Base-by-base conservation (phyloP, 441 rosid genomes). In the Populus trichocarpa region DNA sequence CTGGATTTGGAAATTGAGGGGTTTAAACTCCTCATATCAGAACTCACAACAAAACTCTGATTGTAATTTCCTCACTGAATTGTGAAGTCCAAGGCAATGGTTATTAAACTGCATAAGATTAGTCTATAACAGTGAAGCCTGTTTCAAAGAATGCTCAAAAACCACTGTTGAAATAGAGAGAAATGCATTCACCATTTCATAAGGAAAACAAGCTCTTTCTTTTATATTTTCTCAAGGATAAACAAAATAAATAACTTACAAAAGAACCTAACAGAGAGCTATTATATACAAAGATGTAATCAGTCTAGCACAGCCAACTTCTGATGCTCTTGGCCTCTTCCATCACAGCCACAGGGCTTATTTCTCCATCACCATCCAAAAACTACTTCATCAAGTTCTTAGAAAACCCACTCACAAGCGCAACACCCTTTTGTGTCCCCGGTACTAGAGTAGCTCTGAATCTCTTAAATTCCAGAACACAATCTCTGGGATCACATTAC, bases 381-480 rank as follows among this genome's bases (percentile, higher is more conserved):
- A 90, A 90, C 70, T 88, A 2, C 81, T 84, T 90, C 64, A 87
- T 61, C 83, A 92, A 11, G 71, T 90, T 92, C 87, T 92, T 87
- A 0, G 91, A 90, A 78, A 83, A 89, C 9, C 93, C 94, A 75
- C 90, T 88, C 22, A 90, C 88, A 70, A 89, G 82, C 0, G 89
- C 90, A 76, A 87, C 90, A 25, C 90, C 90, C 38, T 83, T 81
- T 74, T 87, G 76, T 0, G 12, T 78, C 38, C 68, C 85, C 5
- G 71, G 5, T 71, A 87, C 92, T 4, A 93, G 94, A 0, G 91
- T 90, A 8, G 98, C 32, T 11, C 78, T 0, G 93, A 90, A 63
- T 83, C 73, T 74, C 94, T 89, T 80, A 89, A 68, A 70, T 88
- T 89, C 92, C 92, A 89, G 35, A 86, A 91, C 83, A 89, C 90